phyloP scores from a whole-genome alignment of 1,139 yeast genomes.

The Sugiyamaella xylanicola region DNA sequence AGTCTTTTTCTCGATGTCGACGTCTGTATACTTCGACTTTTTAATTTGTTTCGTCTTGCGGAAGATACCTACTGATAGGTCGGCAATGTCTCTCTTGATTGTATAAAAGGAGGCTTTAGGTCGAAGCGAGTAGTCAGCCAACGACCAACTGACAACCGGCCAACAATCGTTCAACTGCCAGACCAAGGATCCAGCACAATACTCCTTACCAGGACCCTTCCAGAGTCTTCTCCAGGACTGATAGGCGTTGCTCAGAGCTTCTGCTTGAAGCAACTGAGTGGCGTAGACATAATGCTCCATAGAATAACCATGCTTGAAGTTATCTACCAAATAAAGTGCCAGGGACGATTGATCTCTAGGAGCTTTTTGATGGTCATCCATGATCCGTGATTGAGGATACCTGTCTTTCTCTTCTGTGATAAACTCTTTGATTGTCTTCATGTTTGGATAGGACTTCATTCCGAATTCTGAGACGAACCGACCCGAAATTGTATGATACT shows the following conservation, averaged over 20 bases:
- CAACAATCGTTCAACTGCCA: constrained; percentile 57
- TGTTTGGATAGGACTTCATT: constrained; percentile 48
- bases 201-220: constrained; percentile 42
- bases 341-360: constrained; percentile 48
- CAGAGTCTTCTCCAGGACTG: constrained; percentile 49
- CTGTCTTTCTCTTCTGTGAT: constrained; percentile 43
- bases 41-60: constrained; percentile 4
- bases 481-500: constrained; percentile 49
- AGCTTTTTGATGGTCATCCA: constrained; percentile 48
- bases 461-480: constrained; percentile 54
- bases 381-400: constrained; percentile 46
- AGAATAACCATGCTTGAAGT: constrained; percentile 40
- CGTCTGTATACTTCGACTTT: constrained; percentile 19
- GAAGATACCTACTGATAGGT: constrained; percentile 42
- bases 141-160: constrained; percentile 53
- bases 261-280: constrained; percentile 52
- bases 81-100: constrained; percentile 46
- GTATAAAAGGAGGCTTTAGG: constrained; percentile 51
- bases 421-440: constrained; percentile 40
- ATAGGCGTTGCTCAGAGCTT: constrained; percentile 49
- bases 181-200: constrained; percentile 48
- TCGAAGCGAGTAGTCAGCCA: constrained; percentile 38
- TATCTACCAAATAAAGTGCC: constrained; percentile 48
- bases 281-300: constrained; percentile 50
- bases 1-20: constrained; percentile 34